phyloP scores from a whole-genome alignment of 768 basidiomycete genomes.

The Pisolithus marmoratus region DNA sequence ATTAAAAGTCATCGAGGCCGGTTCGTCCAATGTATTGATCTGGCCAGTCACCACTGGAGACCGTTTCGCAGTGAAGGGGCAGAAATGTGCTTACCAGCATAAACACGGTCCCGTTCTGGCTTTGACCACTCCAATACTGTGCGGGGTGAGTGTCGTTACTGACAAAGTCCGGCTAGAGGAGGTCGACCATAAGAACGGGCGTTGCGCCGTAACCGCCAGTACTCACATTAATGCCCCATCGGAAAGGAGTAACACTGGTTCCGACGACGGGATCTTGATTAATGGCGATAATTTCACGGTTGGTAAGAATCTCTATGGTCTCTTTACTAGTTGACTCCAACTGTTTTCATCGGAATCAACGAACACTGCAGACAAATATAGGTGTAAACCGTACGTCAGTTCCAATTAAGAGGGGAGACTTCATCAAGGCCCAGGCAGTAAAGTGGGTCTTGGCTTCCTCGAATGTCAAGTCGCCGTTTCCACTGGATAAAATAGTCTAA shows the following conservation, averaged over 20 bases:
- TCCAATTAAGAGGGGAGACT: constrained; percentile 60
- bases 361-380: constrained; percentile 5
- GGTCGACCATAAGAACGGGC: background rate
- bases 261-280: constrained; percentile 64
- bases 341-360: constrained; percentile 21
- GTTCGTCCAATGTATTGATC: constrained; percentile 56
- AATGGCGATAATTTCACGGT: constrained; percentile 60
- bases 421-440: constrained; percentile 69
- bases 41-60: constrained; percentile 15
- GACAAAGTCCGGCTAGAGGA: constrained; percentile 30
- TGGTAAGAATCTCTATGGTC: constrained; percentile 52
- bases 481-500: constrained; percentile 32
- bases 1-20: constrained; percentile 54
- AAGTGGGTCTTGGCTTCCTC: constrained; percentile 69
- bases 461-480: constrained; percentile 55
- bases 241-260: constrained; percentile 57
- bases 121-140: constrained; percentile 68
- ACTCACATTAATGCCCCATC: constrained; percentile 62
- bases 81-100: constrained; percentile 48
- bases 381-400: constrained; percentile 40
- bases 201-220: background rate
- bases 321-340: constrained; percentile 46
- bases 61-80: background rate
- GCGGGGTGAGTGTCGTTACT: constrained; percentile 48
- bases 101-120: constrained; percentile 57